phyloP scores from a whole-genome alignment of 345 rosid genomes.

The Salix viminalis region DNA sequence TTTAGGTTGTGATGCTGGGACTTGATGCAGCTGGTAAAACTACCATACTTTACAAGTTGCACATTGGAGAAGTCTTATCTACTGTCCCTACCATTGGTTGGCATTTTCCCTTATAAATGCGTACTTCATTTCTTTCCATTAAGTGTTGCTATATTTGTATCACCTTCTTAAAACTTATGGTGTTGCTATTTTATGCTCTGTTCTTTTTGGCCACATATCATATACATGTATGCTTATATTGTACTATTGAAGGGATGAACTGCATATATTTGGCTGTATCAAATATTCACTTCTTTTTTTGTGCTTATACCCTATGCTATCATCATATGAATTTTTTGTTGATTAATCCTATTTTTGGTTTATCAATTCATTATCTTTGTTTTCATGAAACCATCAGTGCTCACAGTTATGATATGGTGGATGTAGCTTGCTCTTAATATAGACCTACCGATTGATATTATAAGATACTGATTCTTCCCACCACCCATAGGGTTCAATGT shows the following conservation, averaged over 20 bases:
- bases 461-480: not conserved
- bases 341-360: not conserved
- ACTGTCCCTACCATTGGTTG: conserved; percentile 96
- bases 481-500: conserved; percentile 83
- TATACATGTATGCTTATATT: not conserved
- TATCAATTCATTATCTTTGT: not conserved
- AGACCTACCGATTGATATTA: not conserved
- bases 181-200: not conserved
- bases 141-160: not conserved
- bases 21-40: conserved; percentile 98
- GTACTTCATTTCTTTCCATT: too few species aligned
- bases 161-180: too few species aligned
- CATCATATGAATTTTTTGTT: not conserved
- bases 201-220: not conserved
- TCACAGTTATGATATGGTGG: not conserved
- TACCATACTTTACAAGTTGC: conserved; percentile 90
- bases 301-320: not conserved
- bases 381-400: not conserved
- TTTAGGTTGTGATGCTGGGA: conserved; percentile 95
- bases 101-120: conserved; percentile 1
- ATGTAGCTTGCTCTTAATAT: conserved; percentile 1
- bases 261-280: not conserved
- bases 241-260: too few species aligned
- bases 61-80: conserved; percentile 93
- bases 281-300: not conserved